phyloP scores from a whole-genome alignment of 768 basidiomycete genomes.

The Pholiota conissans region DNA sequence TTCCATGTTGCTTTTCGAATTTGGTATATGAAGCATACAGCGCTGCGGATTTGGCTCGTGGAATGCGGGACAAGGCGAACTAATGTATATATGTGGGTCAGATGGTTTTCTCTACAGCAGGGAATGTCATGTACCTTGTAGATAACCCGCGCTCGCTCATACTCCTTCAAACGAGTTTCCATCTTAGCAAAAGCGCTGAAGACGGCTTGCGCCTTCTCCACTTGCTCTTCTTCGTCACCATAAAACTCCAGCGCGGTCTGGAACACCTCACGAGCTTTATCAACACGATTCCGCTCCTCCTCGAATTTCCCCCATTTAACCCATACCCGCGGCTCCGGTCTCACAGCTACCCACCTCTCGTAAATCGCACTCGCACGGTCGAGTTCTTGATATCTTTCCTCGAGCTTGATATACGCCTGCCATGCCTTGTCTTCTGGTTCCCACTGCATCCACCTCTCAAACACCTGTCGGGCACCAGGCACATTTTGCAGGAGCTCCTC shows the following conservation, averaged over 20 bases:
- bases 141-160: constrained; percentile 93
- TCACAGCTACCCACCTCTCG: constrained; percentile 85
- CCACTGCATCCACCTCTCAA: constrained; percentile 99
- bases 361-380: constrained; percentile 93
- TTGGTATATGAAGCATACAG: constrained; percentile 94
- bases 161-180: constrained; percentile 96
- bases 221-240: constrained; percentile 84
- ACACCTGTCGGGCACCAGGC: constrained; percentile 94
- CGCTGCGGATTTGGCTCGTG: constrained; percentile 84
- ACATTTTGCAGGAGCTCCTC: constrained; percentile 97
- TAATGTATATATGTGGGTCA: constrained; percentile 26
- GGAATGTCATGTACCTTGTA: constrained; percentile 69
- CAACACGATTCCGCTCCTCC: constrained; percentile 72
- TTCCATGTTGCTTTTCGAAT: constrained; percentile 98
- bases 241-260: constrained; percentile 90
- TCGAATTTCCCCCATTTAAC: constrained; percentile 89
- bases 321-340: constrained; percentile 80
- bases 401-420: constrained; percentile 99
- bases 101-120: background rate
- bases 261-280: constrained; percentile 85
- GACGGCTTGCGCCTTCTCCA: constrained; percentile 96
- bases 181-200: constrained; percentile 95
- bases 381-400: constrained; percentile 87
- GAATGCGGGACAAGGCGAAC: constrained; percentile 94
- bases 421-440: constrained; percentile 99